Conservation (phyloP, 2,329 filamentous ascomycete species). For the Fusarium sp. region DNA sequence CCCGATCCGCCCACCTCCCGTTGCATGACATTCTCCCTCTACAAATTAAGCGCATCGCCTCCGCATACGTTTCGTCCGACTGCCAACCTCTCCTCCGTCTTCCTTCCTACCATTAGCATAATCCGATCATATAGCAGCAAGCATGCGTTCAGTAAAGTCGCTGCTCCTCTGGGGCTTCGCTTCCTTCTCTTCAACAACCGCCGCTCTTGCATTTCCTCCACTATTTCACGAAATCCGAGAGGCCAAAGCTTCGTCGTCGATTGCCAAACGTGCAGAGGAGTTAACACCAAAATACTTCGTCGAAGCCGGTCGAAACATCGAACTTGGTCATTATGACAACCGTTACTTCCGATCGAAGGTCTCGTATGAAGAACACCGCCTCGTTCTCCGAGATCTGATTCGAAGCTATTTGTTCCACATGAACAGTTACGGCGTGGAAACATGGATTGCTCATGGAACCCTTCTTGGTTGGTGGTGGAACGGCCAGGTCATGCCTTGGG, state of each 20-base stretch:
- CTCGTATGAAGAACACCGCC: conserved; percentile 71
- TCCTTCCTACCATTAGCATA: neutral
- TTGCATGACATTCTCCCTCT: neutral
- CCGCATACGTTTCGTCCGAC: neutral
- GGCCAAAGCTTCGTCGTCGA: neutral
- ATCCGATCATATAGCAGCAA: neutral
- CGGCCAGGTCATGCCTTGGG: conserved; percentile 79
- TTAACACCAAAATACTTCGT: conserved; percentile 67
- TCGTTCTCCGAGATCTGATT: conserved; percentile 74
- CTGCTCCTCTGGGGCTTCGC: conserved; percentile 41
- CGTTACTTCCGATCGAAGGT: conserved; percentile 74
- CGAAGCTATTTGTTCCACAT: conserved; percentile 78
- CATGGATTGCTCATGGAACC: conserved; percentile 88
- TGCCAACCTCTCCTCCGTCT: neutral
- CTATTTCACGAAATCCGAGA: conserved; percentile 8
- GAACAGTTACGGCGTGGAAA: conserved; percentile 72
- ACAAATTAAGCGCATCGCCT: neutral
- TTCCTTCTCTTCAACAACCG: conserved; percentile 24
- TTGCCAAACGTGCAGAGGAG: conserved; percentile 11
- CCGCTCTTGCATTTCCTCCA: conserved; percentile 30
- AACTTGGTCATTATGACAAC: conserved; percentile 76
- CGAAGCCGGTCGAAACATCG: conserved; percentile 68
- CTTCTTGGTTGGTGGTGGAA: conserved; percentile 93
- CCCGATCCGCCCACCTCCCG: neutral
- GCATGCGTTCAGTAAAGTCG: conserved; percentile 38